These are phyloP conservation scores for Fusarium aywerte DNA, from an alignment of 2,329 filamentous ascomycete species.

Conservation along the genomic window DNA sequence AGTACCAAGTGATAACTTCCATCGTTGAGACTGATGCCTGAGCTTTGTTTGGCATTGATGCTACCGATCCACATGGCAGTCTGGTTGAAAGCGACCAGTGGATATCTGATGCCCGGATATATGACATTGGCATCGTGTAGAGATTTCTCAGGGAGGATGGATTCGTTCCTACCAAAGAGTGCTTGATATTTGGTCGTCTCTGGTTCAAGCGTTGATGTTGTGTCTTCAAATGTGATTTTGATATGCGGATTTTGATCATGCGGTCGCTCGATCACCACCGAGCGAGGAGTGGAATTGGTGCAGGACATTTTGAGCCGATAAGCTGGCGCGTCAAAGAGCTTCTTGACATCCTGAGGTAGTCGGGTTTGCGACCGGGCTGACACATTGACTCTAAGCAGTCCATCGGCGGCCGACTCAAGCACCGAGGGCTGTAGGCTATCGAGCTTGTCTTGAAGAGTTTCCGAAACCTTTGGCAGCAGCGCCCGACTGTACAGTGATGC, in stretches of 20 bases:
- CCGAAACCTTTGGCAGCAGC: background rate
- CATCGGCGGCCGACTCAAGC: background rate
- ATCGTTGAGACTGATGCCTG: background rate
- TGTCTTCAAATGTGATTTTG: conserved; percentile 6
- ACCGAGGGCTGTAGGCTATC: background rate
- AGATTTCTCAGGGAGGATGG: background rate
- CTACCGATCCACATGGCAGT: conserved; percentile 16
- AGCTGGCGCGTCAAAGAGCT: conserved; percentile 11
- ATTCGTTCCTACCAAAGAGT: conserved; percentile 1
- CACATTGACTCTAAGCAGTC: conserved; percentile 14
- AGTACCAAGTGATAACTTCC: conserved; percentile 3
- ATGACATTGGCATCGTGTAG: background rate
- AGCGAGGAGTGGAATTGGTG: background rate
- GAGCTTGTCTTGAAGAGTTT: conserved; percentile 2
- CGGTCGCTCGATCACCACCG: background rate
- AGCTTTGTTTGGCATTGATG: background rate
- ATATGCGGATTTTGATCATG: background rate
- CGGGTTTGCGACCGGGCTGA: background rate
- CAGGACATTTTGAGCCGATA: conserved; percentile 14
- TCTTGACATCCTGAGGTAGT: background rate
- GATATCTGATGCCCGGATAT: background rate
- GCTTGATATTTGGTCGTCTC: background rate
- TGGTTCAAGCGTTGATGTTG: background rate
- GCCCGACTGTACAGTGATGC: background rate
- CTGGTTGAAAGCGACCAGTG: conserved; percentile 11